These are phyloP conservation scores for Penicillium soppii DNA, from an alignment of 495 filamentous ascomycete species.

Conservation along the genomic window DNA sequence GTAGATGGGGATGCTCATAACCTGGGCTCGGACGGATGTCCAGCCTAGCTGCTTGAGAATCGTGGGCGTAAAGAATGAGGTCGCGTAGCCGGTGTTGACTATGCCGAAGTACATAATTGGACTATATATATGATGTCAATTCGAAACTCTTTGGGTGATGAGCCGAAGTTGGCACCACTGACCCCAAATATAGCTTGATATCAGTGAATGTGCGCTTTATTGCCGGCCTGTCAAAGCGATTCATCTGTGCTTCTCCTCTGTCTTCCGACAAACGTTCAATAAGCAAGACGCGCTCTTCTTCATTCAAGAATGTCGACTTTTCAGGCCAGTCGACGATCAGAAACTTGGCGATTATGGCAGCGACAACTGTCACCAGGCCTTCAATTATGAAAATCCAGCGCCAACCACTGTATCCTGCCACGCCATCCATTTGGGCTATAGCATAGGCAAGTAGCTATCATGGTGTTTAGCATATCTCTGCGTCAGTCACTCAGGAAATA, in stretches of 20 bases:
- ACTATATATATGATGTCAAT: no score
- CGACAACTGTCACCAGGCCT: constrained; percentile 49
- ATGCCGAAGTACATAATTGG: constrained; percentile 51
- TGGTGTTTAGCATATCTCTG: background rate
- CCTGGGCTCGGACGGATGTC: constrained; percentile 48
- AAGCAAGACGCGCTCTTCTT: constrained; percentile 45
- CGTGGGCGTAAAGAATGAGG: constrained; percentile 55
- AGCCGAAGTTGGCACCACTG: background rate
- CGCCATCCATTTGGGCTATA: constrained; percentile 55
- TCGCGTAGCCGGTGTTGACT: constrained; percentile 50
- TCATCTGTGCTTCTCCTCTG: constrained; percentile 44
- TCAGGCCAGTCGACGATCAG: constrained; percentile 60
- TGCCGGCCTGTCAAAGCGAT: constrained; percentile 45
- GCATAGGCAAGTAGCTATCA: constrained; percentile 57
- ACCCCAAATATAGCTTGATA: constrained; percentile 57
- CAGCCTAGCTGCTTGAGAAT: constrained; percentile 59
- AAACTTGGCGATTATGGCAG: constrained; percentile 48
- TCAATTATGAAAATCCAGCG: constrained; percentile 73
- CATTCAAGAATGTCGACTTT: constrained; percentile 46
- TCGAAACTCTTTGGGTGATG: no score
- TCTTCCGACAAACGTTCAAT: constrained; percentile 44
- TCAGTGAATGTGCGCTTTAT: constrained; percentile 48
- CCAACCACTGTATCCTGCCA: constrained; percentile 47
- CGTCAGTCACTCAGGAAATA: background rate
- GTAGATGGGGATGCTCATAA: constrained; percentile 58